Conservation (phyloP, 2,329 filamentous ascomycete genomes). For the Hypoxylon sp. region DNA sequence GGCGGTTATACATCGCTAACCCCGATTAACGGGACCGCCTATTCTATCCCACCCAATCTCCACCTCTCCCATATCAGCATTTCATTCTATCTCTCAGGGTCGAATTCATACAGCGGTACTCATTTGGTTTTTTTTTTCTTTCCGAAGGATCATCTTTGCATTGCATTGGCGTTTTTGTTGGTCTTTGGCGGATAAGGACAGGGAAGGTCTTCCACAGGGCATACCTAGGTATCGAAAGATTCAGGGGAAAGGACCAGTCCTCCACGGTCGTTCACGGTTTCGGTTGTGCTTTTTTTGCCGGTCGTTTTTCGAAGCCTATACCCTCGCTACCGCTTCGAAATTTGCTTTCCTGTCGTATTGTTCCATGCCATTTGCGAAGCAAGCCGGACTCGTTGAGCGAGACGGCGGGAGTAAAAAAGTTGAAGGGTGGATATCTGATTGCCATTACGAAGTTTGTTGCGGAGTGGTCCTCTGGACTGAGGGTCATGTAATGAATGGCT, state of each 20-base stretch:
- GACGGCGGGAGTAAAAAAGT: constrained; percentile 23
- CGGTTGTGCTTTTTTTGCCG: constrained; percentile 29
- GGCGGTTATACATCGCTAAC: constrained; percentile 86
- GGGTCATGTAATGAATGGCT: constrained; percentile 18
- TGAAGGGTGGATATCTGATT: constrained; percentile 15
- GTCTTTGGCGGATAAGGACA: constrained; percentile 30
- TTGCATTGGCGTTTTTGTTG: constrained; percentile 48
- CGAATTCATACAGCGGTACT: constrained; percentile 31
- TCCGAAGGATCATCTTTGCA: constrained; percentile 45
- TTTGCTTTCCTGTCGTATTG: constrained; percentile 41
- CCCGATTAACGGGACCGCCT: constrained; percentile 68
- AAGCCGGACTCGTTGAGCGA: constrained; percentile 37
- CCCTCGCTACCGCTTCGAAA: constrained; percentile 48
- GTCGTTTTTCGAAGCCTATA: constrained; percentile 46
- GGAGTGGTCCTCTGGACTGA: constrained; percentile 11
- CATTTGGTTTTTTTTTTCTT: not conserved
- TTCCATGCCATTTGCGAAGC: not conserved
- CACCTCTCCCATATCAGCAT: not conserved
- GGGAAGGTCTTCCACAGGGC: constrained; percentile 36
- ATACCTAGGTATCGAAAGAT: constrained; percentile 38
- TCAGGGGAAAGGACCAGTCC: constrained; percentile 37
- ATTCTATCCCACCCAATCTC: not conserved
- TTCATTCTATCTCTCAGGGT: constrained; percentile 11
- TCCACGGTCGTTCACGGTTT: constrained; percentile 46
- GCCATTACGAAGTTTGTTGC: constrained; percentile 5